Percentiles rank a stretch among this genome's conserved stretches.
Conservation (phyloP, 176 grass and related monocot genomes). For the Aegilops umbellulata region DNA sequence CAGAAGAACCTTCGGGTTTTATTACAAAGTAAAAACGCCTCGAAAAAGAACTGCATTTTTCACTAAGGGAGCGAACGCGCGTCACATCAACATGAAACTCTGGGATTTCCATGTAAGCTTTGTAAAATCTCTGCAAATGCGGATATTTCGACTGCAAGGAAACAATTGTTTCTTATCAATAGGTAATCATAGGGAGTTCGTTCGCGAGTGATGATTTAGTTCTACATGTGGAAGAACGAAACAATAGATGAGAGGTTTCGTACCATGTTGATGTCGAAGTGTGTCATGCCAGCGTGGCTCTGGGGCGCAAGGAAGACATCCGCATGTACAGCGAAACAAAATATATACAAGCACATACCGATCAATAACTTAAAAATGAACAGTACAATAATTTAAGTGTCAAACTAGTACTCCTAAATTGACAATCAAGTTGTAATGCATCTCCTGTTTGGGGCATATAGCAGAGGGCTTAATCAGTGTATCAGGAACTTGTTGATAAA, state of each 20-base stretch:
- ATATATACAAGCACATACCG: not conserved
- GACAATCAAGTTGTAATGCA: not conserved
- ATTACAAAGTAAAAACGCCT: not conserved
- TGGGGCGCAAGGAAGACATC: conserved; percentile 71
- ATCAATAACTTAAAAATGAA: not conserved
- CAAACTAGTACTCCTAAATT: not conserved
- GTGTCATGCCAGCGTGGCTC: conserved; percentile 45
- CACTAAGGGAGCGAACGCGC: not conserved
- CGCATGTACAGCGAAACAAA: conserved; percentile 35
- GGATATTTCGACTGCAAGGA: conserved; percentile 58
- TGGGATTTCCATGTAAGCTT: conserved; percentile 51
- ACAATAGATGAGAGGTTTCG: not conserved
- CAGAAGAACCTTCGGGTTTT: not conserved
- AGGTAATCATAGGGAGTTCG: not conserved
- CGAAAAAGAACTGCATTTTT: not conserved
- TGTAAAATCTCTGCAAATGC: conserved; percentile 48
- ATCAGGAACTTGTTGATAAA: not conserved
- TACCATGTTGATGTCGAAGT: conserved; percentile 78
- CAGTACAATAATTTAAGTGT: not conserved
- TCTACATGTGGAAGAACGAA: not conserved
- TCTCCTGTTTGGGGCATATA: not conserved
- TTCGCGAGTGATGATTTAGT: not conserved
- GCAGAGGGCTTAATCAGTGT: not conserved
- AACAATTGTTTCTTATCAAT: not conserved
- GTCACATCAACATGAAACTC: conserved; percentile 16